Percentiles rank a stretch among this genome's conserved stretches.
Evolutionary conservation across 2,329 filamentous ascomycete species (phyloP).

Genomic region (Orbilia brochopaga): DNA sequence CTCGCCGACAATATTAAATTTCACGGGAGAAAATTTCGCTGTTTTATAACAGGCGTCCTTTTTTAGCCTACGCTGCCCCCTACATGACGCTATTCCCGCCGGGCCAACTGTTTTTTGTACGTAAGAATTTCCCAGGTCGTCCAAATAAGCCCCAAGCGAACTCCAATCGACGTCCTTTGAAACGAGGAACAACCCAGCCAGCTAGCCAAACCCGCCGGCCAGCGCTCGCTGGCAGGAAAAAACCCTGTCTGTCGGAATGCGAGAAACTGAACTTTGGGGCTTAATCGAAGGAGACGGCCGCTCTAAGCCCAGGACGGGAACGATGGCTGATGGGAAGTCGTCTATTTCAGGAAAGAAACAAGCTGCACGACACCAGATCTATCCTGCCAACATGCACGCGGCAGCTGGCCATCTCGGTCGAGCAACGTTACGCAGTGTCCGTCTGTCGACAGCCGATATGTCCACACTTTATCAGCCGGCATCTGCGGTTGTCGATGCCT

Average conservation of each 20-base stretch:
- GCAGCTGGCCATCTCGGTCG: constrained; percentile 24
- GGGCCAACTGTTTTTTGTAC: constrained; percentile 51
- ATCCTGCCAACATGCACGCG: constrained; percentile 13
- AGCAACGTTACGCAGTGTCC: constrained; percentile 28
- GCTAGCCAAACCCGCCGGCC: not conserved
- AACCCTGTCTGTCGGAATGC: constrained; percentile 23
- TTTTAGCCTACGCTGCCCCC: constrained; percentile 36
- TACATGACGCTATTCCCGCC: constrained; percentile 51
- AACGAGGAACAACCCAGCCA: constrained; percentile 26
- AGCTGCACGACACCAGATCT: constrained; percentile 5
- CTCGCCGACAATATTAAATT: too few relatives aligned
- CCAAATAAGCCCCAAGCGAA: constrained; percentile 17
- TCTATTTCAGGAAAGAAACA: constrained; percentile 1
- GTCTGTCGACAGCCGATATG: constrained; percentile 2
- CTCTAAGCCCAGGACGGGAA: constrained; percentile 8
- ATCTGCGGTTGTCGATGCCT: too few relatives aligned
- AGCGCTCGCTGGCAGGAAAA: constrained; percentile 22
- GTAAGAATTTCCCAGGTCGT: constrained; percentile 41
- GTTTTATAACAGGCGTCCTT: not conserved
- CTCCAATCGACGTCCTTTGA: constrained; percentile 36
- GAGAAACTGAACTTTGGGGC: constrained; percentile 6
- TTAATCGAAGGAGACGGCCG: not conserved
- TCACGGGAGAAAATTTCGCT: too few relatives aligned
- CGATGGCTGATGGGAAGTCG: not conserved
- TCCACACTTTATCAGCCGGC: too few relatives aligned